These are phyloP conservation scores for Aspergillus sp. DNA, from an alignment of 2,329 filamentous ascomycete species.

Conservation along the genomic window DNA sequence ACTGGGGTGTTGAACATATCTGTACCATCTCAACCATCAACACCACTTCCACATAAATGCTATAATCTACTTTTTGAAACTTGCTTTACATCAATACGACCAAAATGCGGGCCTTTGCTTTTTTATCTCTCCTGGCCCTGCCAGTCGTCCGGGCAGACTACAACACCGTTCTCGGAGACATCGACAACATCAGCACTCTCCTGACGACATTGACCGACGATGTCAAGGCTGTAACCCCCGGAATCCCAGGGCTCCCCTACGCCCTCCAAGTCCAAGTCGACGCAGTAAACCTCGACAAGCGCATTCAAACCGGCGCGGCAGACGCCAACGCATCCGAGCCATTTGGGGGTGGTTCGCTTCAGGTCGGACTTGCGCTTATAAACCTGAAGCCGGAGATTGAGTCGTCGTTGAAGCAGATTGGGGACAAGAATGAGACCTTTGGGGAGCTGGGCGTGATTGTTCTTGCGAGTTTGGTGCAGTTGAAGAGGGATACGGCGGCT, in stretches of 20 bases:
- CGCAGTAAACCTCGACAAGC: not conserved
- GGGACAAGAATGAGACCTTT: not conserved
- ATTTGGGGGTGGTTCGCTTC: not conserved
- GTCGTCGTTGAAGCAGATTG: not conserved
- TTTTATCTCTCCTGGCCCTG: too few species aligned
- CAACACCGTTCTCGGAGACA: not conserved
- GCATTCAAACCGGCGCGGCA: not conserved
- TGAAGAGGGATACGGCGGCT: not conserved
- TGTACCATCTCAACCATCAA: too few species aligned
- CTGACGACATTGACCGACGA: not conserved
- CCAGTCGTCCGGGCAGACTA: not conserved
- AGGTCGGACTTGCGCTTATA: not conserved
- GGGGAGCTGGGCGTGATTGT: not conserved
- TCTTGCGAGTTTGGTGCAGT: not conserved
- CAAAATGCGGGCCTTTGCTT: too few species aligned
- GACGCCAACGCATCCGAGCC: not conserved
- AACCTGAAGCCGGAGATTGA: not conserved
- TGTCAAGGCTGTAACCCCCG: not conserved
- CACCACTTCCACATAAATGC: too few species aligned
- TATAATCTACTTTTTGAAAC: too few species aligned
- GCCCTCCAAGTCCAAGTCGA: not conserved
- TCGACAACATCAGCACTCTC: not conserved
- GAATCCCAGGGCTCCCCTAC: not conserved
- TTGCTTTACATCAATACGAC: too few species aligned
- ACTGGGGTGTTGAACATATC: too few species aligned